phyloP scores from a whole-genome alignment of 805 yeast species.

The Blastobotrys terrestris region DNA sequence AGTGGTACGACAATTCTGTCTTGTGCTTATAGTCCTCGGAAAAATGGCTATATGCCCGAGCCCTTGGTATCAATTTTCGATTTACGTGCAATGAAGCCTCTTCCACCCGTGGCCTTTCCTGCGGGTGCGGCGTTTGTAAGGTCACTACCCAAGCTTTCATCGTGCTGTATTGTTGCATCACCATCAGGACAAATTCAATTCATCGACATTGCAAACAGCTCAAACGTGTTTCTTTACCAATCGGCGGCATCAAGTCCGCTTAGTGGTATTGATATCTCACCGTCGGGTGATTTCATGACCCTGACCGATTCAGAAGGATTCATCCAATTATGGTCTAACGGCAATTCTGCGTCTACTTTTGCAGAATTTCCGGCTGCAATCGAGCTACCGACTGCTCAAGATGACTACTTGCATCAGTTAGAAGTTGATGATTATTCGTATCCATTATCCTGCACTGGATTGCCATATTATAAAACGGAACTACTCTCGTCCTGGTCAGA shows the following conservation, averaged over 20 bases:
- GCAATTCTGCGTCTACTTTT: slow-evolving; percentile 39
- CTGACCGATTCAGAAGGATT: slow-evolving; percentile 59
- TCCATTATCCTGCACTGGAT: slow-evolving; percentile 69
- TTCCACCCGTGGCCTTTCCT: slow-evolving; percentile 80
- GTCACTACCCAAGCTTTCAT: slow-evolving; percentile 81
- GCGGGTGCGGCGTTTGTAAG: slow-evolving; percentile 82
- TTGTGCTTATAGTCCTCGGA: slow-evolving; percentile 64
- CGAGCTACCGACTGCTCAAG: slow-evolving; percentile 28
- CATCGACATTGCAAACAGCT: slow-evolving; percentile 77
- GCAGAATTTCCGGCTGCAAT: slow-evolving; percentile 49
- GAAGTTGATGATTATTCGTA: slow-evolving; percentile 37
- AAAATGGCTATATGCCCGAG: slow-evolving; percentile 59
- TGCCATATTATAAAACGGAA: slow-evolving; percentile 78
- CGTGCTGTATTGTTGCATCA: slow-evolving; percentile 68
- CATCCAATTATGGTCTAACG: slow-evolving; percentile 63
- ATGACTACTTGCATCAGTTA: slow-evolving; percentile 6
- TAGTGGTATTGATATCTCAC: slow-evolving; percentile 48
- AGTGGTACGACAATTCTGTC: slow-evolving; percentile 43
- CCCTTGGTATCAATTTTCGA: slow-evolving; percentile 83
- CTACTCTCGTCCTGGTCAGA: slow-evolving; percentile 77
- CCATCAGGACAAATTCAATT: slow-evolving; percentile 77
- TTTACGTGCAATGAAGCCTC: slow-evolving; percentile 58
- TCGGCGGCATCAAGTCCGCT: slow-evolving; percentile 48
- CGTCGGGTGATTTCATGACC: slow-evolving; percentile 71
- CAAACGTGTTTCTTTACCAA: slow-evolving; percentile 58